These are phyloP conservation scores for Groenewaldozyma sp. DNA, from an alignment of 1,139 yeast genomes.

Conservation along the genomic window DNA sequence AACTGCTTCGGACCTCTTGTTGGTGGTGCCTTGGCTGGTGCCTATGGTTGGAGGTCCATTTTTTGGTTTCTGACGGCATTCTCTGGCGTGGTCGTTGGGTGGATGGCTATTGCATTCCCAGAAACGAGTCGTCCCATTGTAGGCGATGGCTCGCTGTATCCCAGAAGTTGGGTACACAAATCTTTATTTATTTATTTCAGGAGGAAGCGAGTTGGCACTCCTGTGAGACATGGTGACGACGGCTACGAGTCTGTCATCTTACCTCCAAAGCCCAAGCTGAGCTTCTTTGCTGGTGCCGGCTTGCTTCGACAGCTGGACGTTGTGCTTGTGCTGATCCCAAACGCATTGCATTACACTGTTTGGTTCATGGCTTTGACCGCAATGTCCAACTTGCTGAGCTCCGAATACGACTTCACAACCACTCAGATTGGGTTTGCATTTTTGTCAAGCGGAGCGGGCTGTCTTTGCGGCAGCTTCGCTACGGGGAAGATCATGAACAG, in stretches of 20 bases:
- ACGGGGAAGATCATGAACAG: conserved; percentile 29
- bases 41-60: conserved; percentile 65
- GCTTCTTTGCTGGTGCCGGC: conserved; percentile 29
- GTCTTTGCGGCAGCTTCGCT: conserved; percentile 28
- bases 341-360: conserved; percentile 51
- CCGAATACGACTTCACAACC: conserved; percentile 41
- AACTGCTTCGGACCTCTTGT: conserved; percentile 69
- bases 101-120: conserved; percentile 38
- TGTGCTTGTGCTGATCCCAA: conserved; percentile 38
- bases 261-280: conserved; percentile 29
- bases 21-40: conserved; percentile 55
- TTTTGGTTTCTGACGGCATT: conserved; percentile 66
- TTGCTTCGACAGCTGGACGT: conserved; percentile 28
- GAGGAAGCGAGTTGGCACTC: conserved; percentile 13
- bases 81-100: conserved; percentile 37
- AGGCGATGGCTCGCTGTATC: conserved; percentile 55
- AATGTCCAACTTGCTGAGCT: conserved; percentile 44
- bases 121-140: conserved; percentile 63
- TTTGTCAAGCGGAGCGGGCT: conserved; percentile 33
- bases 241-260: conserved; percentile 23
- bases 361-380: conserved; percentile 69
- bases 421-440: conserved; percentile 55
- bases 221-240: conserved; percentile 8
- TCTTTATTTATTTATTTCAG: conserved; percentile 33
- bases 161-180: conserved; percentile 33